phyloP scores from a whole-genome alignment of 371 early-diverging fungal species.

The Blakeslea trispora region DNA sequence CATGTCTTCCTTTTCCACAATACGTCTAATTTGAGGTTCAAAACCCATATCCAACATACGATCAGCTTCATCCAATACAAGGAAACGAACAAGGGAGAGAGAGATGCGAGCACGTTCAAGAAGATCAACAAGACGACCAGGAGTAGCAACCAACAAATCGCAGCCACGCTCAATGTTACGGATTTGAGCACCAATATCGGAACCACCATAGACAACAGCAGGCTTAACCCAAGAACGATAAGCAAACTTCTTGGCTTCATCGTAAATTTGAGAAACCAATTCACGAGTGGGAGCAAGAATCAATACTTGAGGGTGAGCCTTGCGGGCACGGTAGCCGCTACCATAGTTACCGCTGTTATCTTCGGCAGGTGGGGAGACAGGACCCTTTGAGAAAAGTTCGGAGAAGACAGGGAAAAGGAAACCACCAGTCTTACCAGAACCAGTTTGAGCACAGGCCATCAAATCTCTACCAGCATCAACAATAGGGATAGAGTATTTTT shows the following conservation, averaged over 20 bases:
- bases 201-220: conserved; percentile 95
- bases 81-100: conserved; percentile 71
- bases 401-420: conserved; percentile 92
- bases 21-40: conserved; percentile 95
- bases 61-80: conserved; percentile 99
- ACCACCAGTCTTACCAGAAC: conserved; percentile 92
- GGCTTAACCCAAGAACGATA: conserved; percentile 87
- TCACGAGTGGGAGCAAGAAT: conserved; percentile 98
- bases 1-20: conserved; percentile 95
- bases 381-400: conserved; percentile 90
- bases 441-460: conserved; percentile 94
- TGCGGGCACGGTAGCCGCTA: conserved; percentile 83
- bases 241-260: conserved; percentile 82
- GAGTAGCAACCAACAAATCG: conserved; percentile 96
- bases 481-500: conserved; percentile 91
- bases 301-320: conserved; percentile 78
- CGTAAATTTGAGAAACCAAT: conserved; percentile 94
- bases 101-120: conserved; percentile 89
- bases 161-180: conserved; percentile 87
- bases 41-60: conserved; percentile 99
- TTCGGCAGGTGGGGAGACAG: conserved; percentile 56
- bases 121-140: conserved; percentile 95
- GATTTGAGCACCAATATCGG: conserved; percentile 88
- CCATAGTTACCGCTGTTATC: conserved; percentile 56
- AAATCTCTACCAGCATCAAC: conserved; percentile 76